Evolutionary conservation across 1,284 basidiomycete genomes (phyloP).

Genomic region (Wolfiporia cocos): DNA sequence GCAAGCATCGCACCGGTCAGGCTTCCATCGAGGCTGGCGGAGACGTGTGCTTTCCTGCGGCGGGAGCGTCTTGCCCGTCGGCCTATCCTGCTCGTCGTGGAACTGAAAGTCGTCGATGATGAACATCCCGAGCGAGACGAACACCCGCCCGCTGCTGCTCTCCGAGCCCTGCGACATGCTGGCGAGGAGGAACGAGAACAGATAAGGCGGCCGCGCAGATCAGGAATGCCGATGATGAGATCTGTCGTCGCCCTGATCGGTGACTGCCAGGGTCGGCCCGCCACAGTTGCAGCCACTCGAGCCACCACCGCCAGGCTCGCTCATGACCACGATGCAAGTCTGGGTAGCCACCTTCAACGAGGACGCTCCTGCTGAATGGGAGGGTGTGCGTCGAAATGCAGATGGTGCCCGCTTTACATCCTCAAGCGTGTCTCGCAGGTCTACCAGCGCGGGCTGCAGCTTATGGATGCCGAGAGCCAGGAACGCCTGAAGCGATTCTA

Average conservation of each 20-base stretch:
- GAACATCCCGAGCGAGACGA: constrained; percentile 81
- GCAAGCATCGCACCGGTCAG: constrained; percentile 1
- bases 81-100: constrained; percentile 46
- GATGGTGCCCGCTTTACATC: neutral
- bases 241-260: neutral
- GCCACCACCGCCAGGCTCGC: too few species aligned
- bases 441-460: constrained; percentile 46
- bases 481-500: constrained; percentile 57
- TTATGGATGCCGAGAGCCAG: constrained; percentile 49
- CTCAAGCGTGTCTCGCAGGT: constrained; percentile 37
- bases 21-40: neutral
- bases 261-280: neutral
- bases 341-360: constrained; percentile 39
- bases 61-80: constrained; percentile 36
- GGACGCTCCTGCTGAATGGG: constrained; percentile 21
- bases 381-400: constrained; percentile 38
- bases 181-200: too few species aligned
- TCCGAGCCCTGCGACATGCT: too few species aligned
- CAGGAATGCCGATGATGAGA: too few species aligned
- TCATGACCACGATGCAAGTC: constrained; percentile 40
- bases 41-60: constrained; percentile 41
- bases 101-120: constrained; percentile 82
- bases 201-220: too few species aligned
- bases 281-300: too few species aligned
- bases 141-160: constrained; percentile 23